A percentile compares a stretch with the other conserved stretches of the same genome.
These are phyloP conservation scores for Aureobasidium uvarum DNA, from an alignment of 2,329 filamentous ascomycete genomes.

Conservation along the genomic window DNA sequence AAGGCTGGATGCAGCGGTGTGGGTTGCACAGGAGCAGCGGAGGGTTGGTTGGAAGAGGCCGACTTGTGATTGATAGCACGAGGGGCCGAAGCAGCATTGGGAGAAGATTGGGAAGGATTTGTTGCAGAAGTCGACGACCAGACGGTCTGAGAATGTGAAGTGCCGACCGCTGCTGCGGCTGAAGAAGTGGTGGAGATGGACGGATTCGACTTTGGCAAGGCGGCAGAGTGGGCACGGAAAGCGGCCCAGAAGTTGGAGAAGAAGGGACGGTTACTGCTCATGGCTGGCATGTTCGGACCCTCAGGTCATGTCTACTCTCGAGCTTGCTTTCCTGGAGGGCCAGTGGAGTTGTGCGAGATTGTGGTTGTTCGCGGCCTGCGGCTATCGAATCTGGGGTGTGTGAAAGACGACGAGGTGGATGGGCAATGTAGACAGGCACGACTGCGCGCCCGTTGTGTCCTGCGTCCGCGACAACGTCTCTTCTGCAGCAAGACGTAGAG, in stretches of 20 bases:
- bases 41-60: conserved; percentile 28
- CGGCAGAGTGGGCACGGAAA: conserved; percentile 61
- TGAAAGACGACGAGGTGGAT: neutral
- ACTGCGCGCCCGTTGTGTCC: conserved; percentile 14
- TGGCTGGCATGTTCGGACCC: conserved; percentile 37
- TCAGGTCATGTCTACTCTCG: conserved; percentile 7
- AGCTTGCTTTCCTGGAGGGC: neutral
- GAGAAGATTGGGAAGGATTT: conserved; percentile 32
- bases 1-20: conserved; percentile 46
- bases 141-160: conserved; percentile 27
- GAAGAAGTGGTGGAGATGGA: conserved; percentile 44
- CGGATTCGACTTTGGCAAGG: conserved; percentile 56
- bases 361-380: neutral
- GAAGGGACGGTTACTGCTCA: conserved; percentile 66
- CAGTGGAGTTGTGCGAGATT: neutral
- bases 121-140: conserved; percentile 33
- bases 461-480: conserved; percentile 9
- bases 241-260: conserved; percentile 66
- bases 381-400: neutral
- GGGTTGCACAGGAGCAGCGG: conserved; percentile 31
- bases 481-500: conserved; percentile 4
- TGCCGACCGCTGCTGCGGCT: conserved; percentile 37
- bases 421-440: conserved; percentile 14
- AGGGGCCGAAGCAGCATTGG: conserved; percentile 42
- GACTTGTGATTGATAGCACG: conserved; percentile 52